Percentiles rank a stretch among this genome's conserved stretches.
phyloP scores from a whole-genome alignment of 2,329 filamentous ascomycete species.

The Colletotrichum melonis region DNA sequence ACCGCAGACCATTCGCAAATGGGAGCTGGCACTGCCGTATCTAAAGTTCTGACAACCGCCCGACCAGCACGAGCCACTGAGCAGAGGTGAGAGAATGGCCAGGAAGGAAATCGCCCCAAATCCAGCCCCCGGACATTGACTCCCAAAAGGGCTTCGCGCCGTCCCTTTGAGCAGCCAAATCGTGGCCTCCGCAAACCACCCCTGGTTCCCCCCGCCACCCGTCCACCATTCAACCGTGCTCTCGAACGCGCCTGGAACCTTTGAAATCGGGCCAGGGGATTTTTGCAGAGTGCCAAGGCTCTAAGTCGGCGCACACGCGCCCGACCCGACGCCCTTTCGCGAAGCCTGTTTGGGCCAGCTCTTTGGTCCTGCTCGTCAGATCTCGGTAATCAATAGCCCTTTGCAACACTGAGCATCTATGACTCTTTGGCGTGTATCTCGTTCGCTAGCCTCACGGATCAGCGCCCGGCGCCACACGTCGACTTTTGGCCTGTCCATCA shows the following conservation, averaged over 20 bases:
- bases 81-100: neutral
- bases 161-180: neutral
- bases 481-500: neutral
- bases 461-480: neutral
- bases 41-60: neutral
- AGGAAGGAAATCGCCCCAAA: neutral
- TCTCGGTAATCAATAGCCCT: neutral
- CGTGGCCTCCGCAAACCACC: neutral
- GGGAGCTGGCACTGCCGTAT: neutral
- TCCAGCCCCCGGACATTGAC: constrained; percentile 24
- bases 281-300: constrained; percentile 16
- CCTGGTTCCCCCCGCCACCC: neutral
- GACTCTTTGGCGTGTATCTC: neutral
- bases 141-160: constrained; percentile 14
- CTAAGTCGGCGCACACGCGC: neutral
- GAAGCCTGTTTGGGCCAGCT: neutral
- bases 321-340: neutral
- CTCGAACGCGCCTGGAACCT: constrained; percentile 10
- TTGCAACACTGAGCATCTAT: neutral
- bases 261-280: constrained; percentile 19
- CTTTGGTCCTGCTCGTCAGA: neutral
- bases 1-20: neutral
- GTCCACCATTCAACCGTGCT: neutral
- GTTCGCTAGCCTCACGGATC: neutral
- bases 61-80: neutral